Evolutionary conservation across 768 basidiomycete genomes (phyloP), one percentile per base, ranked within the genome.

Genomic region (Termitomyces titanicus): DNA sequence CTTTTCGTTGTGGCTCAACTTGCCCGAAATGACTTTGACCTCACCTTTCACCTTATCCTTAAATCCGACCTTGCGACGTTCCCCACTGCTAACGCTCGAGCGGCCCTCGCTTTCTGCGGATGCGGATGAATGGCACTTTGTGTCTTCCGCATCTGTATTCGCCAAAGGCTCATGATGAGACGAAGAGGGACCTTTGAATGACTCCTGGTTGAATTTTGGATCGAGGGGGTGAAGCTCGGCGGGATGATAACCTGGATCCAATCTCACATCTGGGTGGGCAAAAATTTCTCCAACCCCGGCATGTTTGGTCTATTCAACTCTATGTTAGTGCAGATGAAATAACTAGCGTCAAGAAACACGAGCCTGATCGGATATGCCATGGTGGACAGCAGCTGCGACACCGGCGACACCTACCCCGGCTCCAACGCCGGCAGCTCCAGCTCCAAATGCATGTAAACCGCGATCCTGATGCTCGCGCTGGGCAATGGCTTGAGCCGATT

Each of bases 41-140:
- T 76, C 72, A 0, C 73, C 74, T 51, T 71, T 72, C 20, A 76
- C 43, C 64, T 71, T 75, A 17, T 67, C 61, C 62, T 72, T 64
- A 12, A 75, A 67, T 10, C 64, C 65, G 3, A 61, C 55, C 37
- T 70, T 73, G 27, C 60, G 63, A 35, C 47, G 51, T 25, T 53
- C 47, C 20, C 24, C 48, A 27, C 47, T 48, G 34, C 34, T 47
- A 3, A 1, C 12, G 24, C 47, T 48, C 24, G 46, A 40, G 9
- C 11, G 35, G 5, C 47, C 17, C 1, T 42, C 48, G n/a, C 44
- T 52, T 13, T 46, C 40, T 20, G 39, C 6, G 6, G 20, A 27
- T 9, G 31, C 34, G n/a, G 27, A 37, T 1, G 38, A 44, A 20
- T 29, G 22, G 11, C 25, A 20, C 2, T 22, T 35, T 12, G 27